Percentiles rank a stretch among this genome's conserved stretches.
phyloP scores from a whole-genome alignment of 768 basidiomycete species.

The Cytidiella melzeri region DNA sequence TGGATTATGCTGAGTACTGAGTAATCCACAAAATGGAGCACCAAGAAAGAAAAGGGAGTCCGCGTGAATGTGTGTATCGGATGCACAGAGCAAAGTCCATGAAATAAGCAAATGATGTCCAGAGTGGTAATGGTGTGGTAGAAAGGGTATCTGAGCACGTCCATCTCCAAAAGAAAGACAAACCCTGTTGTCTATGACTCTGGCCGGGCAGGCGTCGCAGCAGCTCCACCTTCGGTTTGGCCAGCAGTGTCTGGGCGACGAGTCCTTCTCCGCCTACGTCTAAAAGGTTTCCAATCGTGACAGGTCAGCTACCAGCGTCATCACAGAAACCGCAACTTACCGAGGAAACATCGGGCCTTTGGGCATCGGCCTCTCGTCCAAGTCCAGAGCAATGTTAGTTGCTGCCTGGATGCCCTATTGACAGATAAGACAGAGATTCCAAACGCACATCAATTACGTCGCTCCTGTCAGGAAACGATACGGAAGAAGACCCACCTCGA shows the following conservation, averaged over 20 bases:
- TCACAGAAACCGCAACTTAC: slow-evolving; percentile 34
- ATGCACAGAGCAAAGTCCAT: too few species aligned
- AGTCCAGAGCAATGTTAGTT: slow-evolving; percentile 84
- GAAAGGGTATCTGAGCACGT: too few species aligned
- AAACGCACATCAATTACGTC: slow-evolving; percentile 4
- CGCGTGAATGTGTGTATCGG: too few species aligned
- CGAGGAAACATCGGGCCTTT: slow-evolving; percentile 82
- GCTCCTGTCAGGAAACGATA: not conserved
- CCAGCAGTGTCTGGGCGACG: slow-evolving; percentile 2
- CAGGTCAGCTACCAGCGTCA: too few species aligned
- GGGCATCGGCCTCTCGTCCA: slow-evolving; percentile 91
- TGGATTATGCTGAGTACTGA: too few species aligned
- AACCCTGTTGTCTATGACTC: too few species aligned
- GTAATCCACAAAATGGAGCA: too few species aligned
- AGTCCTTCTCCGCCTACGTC: slow-evolving; percentile 10
- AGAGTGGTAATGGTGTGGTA: too few species aligned
- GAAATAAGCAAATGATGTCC: too few species aligned
- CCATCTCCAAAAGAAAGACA: too few species aligned
- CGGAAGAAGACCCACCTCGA: slow-evolving; percentile 63
- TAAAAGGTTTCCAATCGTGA: slow-evolving; percentile 4
- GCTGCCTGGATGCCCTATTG: slow-evolving; percentile 84
- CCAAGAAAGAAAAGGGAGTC: too few species aligned
- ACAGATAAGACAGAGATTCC: slow-evolving; percentile 2
- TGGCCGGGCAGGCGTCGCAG: too few species aligned
- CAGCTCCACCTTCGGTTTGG: not conserved